Base-by-base conservation (phyloP, 257 asterid genomes). In the Penstemon eatonii region DNA sequence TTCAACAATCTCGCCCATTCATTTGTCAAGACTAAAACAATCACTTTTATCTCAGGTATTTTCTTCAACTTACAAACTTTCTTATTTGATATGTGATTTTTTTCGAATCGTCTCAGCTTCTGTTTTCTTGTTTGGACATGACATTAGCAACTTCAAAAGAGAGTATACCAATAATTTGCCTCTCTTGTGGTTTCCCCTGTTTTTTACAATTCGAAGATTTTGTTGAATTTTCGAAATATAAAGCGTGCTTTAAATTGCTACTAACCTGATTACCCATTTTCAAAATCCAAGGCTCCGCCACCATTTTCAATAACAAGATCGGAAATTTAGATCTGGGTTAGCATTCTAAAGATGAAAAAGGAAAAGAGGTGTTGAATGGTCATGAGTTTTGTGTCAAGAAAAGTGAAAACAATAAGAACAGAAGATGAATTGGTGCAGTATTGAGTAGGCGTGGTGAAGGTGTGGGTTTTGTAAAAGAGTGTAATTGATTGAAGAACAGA, bases 111-210 rank as follows among this genome's bases (percentile, higher is more conserved):
- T n/a, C n/a, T n/a, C n/a, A n/a, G n/a, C n/a, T n/a, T n/a, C n/a
- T n/a, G n/a, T n/a, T n/a, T n/a, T n/a, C n/a, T n/a, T n/a, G n/a
- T 73, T 86, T 94, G 65, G 97, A 89, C 99, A 94, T 94, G 61
- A 94, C 83, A 79, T 87, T 91, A 78, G 97, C 97, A 62, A 91
- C 95, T 75, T 94, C 99, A 71, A 94, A 92, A 33, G 96, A 89
- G n/a, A 92, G 81, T 71, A 92, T 92, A 0, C 96, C 96, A 39
- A 91, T 77, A 46, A 63, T 38, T n/a, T 75, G 80, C 39, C 79
- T 87, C 70, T 80, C 90, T 63, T 70, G 80, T 3, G 73, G 63
- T 12, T 12, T 12, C 3, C 71, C 65, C 50, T 69, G 68, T 71
- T 79, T 86, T 33, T 75, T 79, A 5, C 4, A 13, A 49, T 40